Conservation (phyloP, 768 basidiomycete genomes). For the Hebeloma cylindrosporum region DNA sequence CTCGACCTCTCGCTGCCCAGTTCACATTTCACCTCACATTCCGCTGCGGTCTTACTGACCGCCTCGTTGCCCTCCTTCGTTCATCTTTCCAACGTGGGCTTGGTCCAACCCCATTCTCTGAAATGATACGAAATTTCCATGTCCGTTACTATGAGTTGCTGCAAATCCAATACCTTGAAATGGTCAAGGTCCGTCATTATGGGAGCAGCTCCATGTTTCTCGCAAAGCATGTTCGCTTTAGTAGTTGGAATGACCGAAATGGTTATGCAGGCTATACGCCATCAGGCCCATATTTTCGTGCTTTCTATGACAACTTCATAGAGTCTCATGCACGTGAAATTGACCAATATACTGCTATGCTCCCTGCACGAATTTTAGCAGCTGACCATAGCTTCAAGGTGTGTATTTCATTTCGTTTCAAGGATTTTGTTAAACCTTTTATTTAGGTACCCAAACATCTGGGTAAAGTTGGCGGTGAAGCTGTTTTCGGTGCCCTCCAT, state of each 20-base stretch:
- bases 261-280: slow-evolving; percentile 26
- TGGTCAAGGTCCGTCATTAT: not conserved
- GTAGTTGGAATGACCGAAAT: slow-evolving; percentile 4
- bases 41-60: slow-evolving; percentile 20
- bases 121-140: slow-evolving; percentile 19
- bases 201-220: not conserved
- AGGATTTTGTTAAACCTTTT: no score
- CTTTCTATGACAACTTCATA: slow-evolving; percentile 27
- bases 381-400: slow-evolving; percentile 32
- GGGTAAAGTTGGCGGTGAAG: slow-evolving; percentile 24
- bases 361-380: slow-evolving; percentile 14
- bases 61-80: slow-evolving; percentile 16
- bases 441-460: slow-evolving; percentile 27
- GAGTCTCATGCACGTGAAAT: slow-evolving; percentile 17
- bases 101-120: slow-evolving; percentile 24
- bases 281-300: slow-evolving; percentile 17
- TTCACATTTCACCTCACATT: slow-evolving; percentile 23
- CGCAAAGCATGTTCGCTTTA: not conserved
- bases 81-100: slow-evolving; percentile 23
- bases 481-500: slow-evolving; percentile 25
- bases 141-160: slow-evolving; percentile 16
- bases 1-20: slow-evolving; percentile 9
- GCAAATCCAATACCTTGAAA: slow-evolving; percentile 2
- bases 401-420: not conserved
- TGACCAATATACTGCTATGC: slow-evolving; percentile 28